Conservation (phyloP, 176 grass and related monocot genomes). For the Oryza meyeriana region DNA sequence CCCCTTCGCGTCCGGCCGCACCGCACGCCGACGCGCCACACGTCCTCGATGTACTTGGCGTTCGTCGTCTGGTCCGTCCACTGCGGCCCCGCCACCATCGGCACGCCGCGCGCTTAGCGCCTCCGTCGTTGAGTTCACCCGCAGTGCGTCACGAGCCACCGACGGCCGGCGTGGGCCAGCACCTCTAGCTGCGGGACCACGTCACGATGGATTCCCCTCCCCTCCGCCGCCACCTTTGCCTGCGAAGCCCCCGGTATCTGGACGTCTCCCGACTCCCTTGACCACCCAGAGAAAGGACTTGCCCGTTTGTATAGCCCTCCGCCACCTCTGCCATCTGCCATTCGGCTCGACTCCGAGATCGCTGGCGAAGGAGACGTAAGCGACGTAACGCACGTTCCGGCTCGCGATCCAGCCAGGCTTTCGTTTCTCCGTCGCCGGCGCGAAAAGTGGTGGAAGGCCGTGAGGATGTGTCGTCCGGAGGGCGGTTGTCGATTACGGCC, state of each 20-base stretch:
- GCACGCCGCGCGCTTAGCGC: constrained; percentile 19
- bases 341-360: neutral
- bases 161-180: constrained; percentile 26
- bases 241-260: constrained; percentile 25
- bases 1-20: neutral
- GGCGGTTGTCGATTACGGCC: constrained; percentile 30
- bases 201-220: constrained; percentile 28
- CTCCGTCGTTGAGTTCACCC: constrained; percentile 65
- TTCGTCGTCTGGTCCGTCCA: constrained; percentile 65
- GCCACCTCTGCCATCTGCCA: constrained; percentile 39
- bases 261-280: constrained; percentile 18
- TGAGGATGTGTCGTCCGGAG: constrained; percentile 41
- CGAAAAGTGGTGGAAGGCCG: constrained; percentile 43
- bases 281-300: constrained; percentile 41
- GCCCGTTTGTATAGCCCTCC: constrained; percentile 31
- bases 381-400: constrained; percentile 11
- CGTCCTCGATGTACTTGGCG: constrained; percentile 60
- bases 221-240: neutral
- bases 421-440: neutral
- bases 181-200: constrained; percentile 67
- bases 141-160: constrained; percentile 77
- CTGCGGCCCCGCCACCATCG: constrained; percentile 46
- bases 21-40: constrained; percentile 53
- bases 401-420: constrained; percentile 40
- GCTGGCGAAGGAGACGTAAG: constrained; percentile 60